Evolutionary conservation across 441 rosid genomes (phyloP).

Genomic region (Erysimum cheiri): DNA sequence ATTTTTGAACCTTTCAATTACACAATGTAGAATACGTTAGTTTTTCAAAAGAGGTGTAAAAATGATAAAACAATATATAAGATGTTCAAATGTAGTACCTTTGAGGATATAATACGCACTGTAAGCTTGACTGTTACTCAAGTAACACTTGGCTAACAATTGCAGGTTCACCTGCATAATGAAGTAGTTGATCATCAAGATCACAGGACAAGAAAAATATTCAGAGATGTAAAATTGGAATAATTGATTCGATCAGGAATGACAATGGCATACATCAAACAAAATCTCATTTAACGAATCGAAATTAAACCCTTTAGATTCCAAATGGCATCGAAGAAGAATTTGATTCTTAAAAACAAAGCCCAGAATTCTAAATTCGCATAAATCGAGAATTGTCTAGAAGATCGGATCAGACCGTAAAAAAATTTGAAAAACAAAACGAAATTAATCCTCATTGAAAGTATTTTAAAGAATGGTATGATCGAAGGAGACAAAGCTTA

Average conservation of each 20-base stretch:
- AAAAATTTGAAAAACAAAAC: neutral
- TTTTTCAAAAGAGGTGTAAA: neutral
- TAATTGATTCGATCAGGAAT: too few relatives aligned
- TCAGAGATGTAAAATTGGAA: neutral
- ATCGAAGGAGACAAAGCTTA: neutral
- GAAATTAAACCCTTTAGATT: neutral
- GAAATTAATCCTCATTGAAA: neutral
- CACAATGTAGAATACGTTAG: conserved; percentile 1
- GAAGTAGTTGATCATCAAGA: neutral
- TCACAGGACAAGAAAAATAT: neutral
- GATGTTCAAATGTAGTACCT: conserved; percentile 43
- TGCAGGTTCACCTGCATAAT: conserved; percentile 57
- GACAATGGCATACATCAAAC: neutral
- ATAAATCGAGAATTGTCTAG: neutral
- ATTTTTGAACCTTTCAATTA: conserved; percentile 50
- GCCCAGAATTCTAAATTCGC: neutral
- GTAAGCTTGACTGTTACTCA: conserved; percentile 56
- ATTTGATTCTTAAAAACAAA: conserved; percentile 1
- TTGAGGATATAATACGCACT: conserved; percentile 60
- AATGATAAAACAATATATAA: conserved; percentile 7
- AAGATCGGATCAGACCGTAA: conserved; percentile 23
- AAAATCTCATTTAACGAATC: neutral
- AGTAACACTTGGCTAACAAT: conserved; percentile 63
- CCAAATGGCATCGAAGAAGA: neutral
- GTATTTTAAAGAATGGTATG: neutral